Conservation (phyloP, 2,329 filamentous ascomycete species). For the Arachnopeziza araneosa region DNA sequence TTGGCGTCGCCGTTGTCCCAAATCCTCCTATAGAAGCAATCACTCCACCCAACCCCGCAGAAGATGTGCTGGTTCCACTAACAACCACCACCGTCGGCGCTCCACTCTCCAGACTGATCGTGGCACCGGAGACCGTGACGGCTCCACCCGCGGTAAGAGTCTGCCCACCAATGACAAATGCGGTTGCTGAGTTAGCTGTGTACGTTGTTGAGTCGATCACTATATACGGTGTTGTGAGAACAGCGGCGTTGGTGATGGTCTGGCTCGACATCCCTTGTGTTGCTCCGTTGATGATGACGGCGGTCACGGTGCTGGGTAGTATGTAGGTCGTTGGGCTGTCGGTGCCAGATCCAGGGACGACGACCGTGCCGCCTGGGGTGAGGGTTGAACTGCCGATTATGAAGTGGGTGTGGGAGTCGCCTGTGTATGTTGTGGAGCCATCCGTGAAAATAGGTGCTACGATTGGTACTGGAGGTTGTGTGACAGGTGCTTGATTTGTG, state of each 20-base stretch:
- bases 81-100: background rate
- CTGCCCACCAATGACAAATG: slow-evolving; percentile 8
- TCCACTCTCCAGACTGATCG: background rate
- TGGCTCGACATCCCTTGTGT: no score
- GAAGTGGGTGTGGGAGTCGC: no score
- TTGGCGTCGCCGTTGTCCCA: no score
- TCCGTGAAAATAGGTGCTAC: slow-evolving; percentile 1
- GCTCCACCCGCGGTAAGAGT: slow-evolving; percentile 12
- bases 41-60: background rate
- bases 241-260: no score
- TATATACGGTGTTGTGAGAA: no score
- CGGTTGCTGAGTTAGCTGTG: slow-evolving; percentile 7
- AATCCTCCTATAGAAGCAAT: background rate
- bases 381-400: no score
- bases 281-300: no score
- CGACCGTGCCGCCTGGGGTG: no score
- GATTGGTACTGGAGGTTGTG: background rate
- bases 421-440: background rate
- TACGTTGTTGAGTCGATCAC: background rate
- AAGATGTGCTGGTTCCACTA: background rate
- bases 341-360: no score
- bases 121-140: background rate
- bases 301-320: no score
- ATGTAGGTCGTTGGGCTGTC: no score
- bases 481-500: background rate